phyloP scores from a whole-genome alignment of 176 grass and related monocot genomes.

The sorghum (Sorghum bicolor) region DNA sequence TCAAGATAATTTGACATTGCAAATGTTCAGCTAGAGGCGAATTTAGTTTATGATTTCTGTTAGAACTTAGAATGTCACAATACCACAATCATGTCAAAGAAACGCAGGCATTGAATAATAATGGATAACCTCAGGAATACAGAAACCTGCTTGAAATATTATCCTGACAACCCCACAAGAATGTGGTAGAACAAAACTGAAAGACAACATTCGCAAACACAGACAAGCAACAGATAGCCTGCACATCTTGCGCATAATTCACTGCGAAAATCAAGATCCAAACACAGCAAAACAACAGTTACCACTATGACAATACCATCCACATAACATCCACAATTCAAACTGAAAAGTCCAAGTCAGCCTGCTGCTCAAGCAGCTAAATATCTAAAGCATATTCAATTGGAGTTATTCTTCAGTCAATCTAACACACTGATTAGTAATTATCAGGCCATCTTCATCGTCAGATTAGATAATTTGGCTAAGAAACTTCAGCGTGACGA shows the following conservation, averaged over 20 bases:
- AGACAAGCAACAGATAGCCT: neutral
- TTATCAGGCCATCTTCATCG: neutral
- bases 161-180: neutral
- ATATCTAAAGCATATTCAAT: neutral
- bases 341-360: neutral
- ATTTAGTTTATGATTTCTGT: neutral
- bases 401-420: neutral
- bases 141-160: neutral
- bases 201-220: neutral
- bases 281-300: neutral
- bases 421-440: neutral
- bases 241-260: neutral
- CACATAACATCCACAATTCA: too few species aligned
- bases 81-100: neutral
- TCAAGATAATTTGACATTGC: neutral
- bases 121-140: neutral
- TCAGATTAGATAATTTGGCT: neutral
- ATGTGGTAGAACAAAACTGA: neutral
- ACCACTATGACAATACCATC: neutral
- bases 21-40: neutral
- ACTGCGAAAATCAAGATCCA: neutral
- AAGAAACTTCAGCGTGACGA: neutral
- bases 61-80: neutral
- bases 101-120: neutral
- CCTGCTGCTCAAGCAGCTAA: neutral